A percentile compares a stretch with the other conserved stretches of the same genome.
These are phyloP conservation scores for Metschnikowia borealis DNA, from an alignment of 805 yeast species.

Conservation along the genomic window DNA sequence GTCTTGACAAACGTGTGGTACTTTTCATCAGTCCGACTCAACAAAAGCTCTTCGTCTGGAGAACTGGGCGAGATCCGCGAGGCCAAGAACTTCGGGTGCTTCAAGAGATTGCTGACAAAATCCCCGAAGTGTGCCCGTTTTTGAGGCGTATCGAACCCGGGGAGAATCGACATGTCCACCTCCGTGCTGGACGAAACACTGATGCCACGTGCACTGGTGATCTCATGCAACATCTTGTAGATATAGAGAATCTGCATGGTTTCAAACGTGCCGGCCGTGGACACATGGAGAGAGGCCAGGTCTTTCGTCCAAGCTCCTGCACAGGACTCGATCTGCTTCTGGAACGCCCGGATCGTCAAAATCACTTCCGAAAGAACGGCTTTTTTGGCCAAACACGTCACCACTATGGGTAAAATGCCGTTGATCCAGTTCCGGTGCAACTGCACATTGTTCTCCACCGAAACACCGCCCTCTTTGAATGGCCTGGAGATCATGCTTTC, in stretches of 20 bases:
- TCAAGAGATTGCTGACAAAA: slow-evolving; percentile 65
- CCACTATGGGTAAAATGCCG: slow-evolving; percentile 68
- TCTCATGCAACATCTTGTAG: slow-evolving; percentile 50
- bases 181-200: slow-evolving; percentile 12
- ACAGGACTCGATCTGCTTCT: slow-evolving; percentile 60
- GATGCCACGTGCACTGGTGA: slow-evolving; percentile 51
- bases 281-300: slow-evolving; percentile 38
- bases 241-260: slow-evolving; percentile 60
- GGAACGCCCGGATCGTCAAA: slow-evolving; percentile 57
- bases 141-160: slow-evolving; percentile 58
- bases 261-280: slow-evolving; percentile 36
- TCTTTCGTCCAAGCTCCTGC: slow-evolving; percentile 66
- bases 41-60: slow-evolving; percentile 56
- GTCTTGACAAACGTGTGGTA: slow-evolving; percentile 36
- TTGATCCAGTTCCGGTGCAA: slow-evolving; percentile 82
- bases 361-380: slow-evolving; percentile 64
- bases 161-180: slow-evolving; percentile 36
- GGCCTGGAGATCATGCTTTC: slow-evolving; percentile 70
- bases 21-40: slow-evolving; percentile 43
- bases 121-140: slow-evolving; percentile 58
- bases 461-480: slow-evolving; percentile 63
- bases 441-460: slow-evolving; percentile 48
- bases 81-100: slow-evolving; percentile 81
- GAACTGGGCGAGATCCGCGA: slow-evolving; percentile 63
- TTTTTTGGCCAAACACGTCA: slow-evolving; percentile 56